Conservation (phyloP, 495 filamentous ascomycete species). For the Aspergillus kassunensis region DNA sequence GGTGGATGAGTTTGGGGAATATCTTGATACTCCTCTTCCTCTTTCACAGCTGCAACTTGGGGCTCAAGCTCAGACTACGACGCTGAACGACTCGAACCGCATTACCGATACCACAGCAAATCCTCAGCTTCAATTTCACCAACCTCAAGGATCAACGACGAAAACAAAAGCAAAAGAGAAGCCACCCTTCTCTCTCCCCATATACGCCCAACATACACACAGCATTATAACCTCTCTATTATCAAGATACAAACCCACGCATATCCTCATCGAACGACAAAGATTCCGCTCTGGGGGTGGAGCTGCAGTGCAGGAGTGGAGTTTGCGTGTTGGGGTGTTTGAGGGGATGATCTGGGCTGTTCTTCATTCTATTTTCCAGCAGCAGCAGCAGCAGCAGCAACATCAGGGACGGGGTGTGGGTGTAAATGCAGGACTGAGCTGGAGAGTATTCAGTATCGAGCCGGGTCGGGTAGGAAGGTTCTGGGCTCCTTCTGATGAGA, state of each 20-base stretch:
- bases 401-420: slow-evolving; percentile 14
- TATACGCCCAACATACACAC: slow-evolving; percentile 61
- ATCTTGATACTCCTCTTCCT: slow-evolving; percentile 1
- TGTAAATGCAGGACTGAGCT: neutral
- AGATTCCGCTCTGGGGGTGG: slow-evolving; percentile 70
- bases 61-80: neutral
- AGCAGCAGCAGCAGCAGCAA: neutral
- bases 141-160: no score
- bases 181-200: slow-evolving; percentile 47
- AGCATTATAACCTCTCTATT: slow-evolving; percentile 52
- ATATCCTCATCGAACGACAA: slow-evolving; percentile 85
- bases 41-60: neutral
- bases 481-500: slow-evolving; percentile 27
- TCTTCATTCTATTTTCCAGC: slow-evolving; percentile 47
- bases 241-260: slow-evolving; percentile 52
- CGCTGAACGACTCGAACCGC: neutral
- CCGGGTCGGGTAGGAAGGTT: slow-evolving; percentile 39
- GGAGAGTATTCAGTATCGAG: slow-evolving; percentile 33
- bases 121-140: no score
- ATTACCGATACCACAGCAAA: no score
- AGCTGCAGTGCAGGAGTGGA: slow-evolving; percentile 78
- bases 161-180: neutral
- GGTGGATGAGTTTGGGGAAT: neutral
- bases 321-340: slow-evolving; percentile 81
- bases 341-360: slow-evolving; percentile 84